Evolutionary conservation across 805 yeast species (phyloP).

Genomic region (Saccharomyces cerevisiae): DNA sequence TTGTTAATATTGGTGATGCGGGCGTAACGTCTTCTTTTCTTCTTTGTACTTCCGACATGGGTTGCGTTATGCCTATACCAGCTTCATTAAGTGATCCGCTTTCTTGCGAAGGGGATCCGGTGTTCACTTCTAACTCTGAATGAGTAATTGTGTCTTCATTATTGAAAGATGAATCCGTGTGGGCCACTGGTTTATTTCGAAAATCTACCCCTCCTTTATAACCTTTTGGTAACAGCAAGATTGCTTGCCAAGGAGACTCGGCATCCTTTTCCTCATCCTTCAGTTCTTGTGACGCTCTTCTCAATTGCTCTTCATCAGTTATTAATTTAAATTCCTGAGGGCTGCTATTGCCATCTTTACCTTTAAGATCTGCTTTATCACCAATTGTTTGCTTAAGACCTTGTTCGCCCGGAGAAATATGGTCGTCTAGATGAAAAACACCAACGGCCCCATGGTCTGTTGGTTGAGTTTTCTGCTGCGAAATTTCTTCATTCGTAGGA

Average conservation of each 20-base stretch:
- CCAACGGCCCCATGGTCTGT: background rate
- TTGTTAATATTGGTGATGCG: background rate
- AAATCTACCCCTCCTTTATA: conserved; percentile 15
- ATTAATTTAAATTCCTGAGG: conserved; percentile 14
- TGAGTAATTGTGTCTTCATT: background rate
- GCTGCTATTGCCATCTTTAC: background rate
- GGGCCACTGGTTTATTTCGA: background rate
- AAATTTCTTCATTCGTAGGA: conserved; percentile 9
- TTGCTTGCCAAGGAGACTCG: conserved; percentile 23
- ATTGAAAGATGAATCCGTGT: background rate
- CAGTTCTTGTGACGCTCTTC: conserved; percentile 14
- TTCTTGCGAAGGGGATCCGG: background rate
- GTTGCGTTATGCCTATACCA: background rate
- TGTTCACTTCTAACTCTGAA: background rate
- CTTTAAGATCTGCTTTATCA: background rate
- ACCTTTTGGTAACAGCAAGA: conserved; percentile 24
- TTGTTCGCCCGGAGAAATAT: background rate
- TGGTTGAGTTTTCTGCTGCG: conserved; percentile 6
- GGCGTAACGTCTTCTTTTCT: background rate
- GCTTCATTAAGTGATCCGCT: background rate
- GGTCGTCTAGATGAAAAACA: background rate
- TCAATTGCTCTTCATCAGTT: conserved; percentile 19
- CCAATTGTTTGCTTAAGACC: too few species aligned
- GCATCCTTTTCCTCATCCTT: conserved; percentile 9
- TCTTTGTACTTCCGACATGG: background rate